Conservation (phyloP, 2,329 filamentous ascomycete species). For the Aspergillus ibericus region DNA sequence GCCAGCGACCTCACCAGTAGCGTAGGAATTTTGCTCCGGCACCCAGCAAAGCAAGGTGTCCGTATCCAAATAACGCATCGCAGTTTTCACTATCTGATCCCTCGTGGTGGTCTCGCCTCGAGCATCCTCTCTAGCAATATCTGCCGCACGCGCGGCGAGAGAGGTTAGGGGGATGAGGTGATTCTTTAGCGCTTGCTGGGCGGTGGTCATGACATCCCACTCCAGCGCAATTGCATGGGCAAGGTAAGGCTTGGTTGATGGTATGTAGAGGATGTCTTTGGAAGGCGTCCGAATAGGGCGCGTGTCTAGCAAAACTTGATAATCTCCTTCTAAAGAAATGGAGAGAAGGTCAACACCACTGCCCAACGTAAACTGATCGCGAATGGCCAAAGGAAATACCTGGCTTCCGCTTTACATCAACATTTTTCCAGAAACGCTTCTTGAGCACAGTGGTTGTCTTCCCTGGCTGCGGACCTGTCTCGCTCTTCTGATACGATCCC, state of each 20-base stretch:
- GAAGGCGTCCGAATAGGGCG: constrained; percentile 74
- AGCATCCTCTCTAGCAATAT: constrained; percentile 70
- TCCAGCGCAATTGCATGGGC: constrained; percentile 85
- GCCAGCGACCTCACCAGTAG: constrained; percentile 50
- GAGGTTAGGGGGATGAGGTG: constrained; percentile 91
- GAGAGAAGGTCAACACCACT: constrained; percentile 7
- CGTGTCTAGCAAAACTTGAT: constrained; percentile 71
- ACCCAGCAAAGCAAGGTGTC: constrained; percentile 93
- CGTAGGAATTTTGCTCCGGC: constrained; percentile 55
- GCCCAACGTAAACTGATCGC: neutral
- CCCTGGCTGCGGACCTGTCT: constrained; percentile 28
- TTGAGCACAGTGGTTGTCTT: constrained; percentile 49
- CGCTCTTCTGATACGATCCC: constrained; percentile 14
- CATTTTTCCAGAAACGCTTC: constrained; percentile 88
- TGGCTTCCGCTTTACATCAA: constrained; percentile 65
- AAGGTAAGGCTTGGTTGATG: constrained; percentile 73
- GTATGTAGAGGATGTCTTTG: constrained; percentile 72
- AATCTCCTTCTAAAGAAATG: constrained; percentile 43
- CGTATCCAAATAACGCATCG: constrained; percentile 86
- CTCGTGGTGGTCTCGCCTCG: constrained; percentile 56
- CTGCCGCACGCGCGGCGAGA: constrained; percentile 76
- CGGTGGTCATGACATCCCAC: constrained; percentile 82
- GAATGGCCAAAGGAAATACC: constrained; percentile 48
- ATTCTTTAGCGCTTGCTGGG: constrained; percentile 78
- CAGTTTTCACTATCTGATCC: constrained; percentile 61